A percentile compares a stretch with the other conserved stretches of the same genome.
Evolutionary conservation across 768 basidiomycete genomes (phyloP).

Genomic region (Cyclocybe cylindracea): DNA sequence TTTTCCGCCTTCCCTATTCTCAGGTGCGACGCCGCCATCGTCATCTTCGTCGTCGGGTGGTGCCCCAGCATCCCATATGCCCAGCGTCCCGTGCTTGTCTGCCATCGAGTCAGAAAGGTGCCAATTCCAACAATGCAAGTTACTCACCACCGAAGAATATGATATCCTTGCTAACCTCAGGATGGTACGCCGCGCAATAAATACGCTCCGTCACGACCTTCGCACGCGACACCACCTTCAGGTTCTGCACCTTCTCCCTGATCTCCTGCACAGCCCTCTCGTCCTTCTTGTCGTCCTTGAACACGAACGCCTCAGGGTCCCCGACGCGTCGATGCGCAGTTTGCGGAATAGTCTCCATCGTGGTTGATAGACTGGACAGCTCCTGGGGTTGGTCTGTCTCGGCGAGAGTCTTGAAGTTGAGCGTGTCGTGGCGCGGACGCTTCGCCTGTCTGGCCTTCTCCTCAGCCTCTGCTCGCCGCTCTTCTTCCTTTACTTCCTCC

Average conservation of each 20-base stretch:
- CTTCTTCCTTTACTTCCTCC: conserved; percentile 54
- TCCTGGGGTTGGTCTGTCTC: conserved; percentile 53
- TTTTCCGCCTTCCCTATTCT: conserved; percentile 63
- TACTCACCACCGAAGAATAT: conserved; percentile 81
- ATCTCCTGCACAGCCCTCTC: conserved; percentile 52
- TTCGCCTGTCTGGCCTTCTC: conserved; percentile 65
- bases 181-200: conserved; percentile 81
- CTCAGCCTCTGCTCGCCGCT: conserved; percentile 60
- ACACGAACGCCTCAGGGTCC: conserved; percentile 54
- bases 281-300: conserved; percentile 47
- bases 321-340: conserved; percentile 38
- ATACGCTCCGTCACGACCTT: conserved; percentile 78
- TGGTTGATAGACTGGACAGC: conserved; percentile 42
- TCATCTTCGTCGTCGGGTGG: conserved; percentile 68
- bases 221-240: conserved; percentile 74
- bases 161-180: conserved; percentile 76
- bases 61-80: conserved; percentile 86
- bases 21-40: conserved; percentile 48
- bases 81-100: conserved; percentile 85
- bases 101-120: not conserved
- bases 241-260: conserved; percentile 48
- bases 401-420: conserved; percentile 58
- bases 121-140: too few relatives aligned
- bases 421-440: conserved; percentile 65
- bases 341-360: conserved; percentile 42